Evolutionary conservation across 106 monocot species (phyloP).

Genomic region (Agapanthus africanus): DNA sequence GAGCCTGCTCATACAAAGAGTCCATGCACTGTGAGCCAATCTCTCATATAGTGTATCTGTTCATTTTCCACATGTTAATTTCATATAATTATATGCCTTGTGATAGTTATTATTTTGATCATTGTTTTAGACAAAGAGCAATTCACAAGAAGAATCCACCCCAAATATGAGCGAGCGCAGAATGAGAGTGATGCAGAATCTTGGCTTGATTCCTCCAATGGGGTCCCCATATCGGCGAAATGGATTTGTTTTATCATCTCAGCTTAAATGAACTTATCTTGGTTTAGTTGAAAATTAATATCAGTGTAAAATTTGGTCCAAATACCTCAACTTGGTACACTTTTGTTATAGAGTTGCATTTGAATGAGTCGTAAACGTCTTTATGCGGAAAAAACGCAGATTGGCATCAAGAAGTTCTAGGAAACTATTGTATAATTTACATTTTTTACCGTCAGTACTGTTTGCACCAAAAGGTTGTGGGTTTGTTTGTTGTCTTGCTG

Average conservation of each 20-base stretch:
- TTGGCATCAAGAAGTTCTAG: background rate
- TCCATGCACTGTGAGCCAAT: background rate
- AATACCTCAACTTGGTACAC: background rate
- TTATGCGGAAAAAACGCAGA: background rate
- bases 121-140: background rate
- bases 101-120: background rate
- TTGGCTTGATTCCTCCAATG: background rate
- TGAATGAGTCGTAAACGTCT: background rate
- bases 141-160: background rate
- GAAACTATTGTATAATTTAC: background rate
- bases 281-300: no score
- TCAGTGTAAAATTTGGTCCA: no score
- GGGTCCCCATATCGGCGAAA: background rate
- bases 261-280: no score
- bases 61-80: background rate
- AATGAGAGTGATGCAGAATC: background rate
- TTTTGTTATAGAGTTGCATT: background rate
- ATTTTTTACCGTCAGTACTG: background rate
- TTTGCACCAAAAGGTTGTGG: background rate
- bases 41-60: background rate
- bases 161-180: background rate
- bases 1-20: background rate
- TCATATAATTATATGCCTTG: background rate
- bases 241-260: background rate
- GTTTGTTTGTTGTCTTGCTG: background rate